Evolutionary conservation across 2,329 filamentous ascomycete genomes (phyloP).

Genomic region (Blumeria hordei): DNA sequence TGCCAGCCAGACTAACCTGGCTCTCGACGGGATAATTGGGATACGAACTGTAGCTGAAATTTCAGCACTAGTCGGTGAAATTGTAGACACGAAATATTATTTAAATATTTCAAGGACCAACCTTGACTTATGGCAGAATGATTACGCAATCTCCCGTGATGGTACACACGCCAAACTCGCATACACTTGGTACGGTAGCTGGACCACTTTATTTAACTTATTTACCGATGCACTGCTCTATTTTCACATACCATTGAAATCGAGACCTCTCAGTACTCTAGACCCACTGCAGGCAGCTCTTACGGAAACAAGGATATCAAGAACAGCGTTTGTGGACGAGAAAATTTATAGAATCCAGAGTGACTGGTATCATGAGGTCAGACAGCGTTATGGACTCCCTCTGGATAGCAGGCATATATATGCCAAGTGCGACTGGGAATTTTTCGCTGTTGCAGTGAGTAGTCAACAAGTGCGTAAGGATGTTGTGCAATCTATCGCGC

Average conservation of each 20-base stretch:
- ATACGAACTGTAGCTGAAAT: conserved; percentile 54
- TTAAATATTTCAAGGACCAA: conserved; percentile 36
- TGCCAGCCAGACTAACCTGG: conserved; percentile 44
- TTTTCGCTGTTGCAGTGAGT: too few relatives aligned
- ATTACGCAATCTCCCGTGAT: conserved; percentile 38
- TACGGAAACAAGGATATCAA: conserved; percentile 6
- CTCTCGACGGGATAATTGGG: conserved; percentile 55
- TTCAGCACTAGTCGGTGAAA: conserved; percentile 29
- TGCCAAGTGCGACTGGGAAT: too few relatives aligned
- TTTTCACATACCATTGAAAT: conserved; percentile 33
- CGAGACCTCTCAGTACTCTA: conserved; percentile 5
- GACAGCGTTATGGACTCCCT: too few relatives aligned
- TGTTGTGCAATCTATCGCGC: conserved; percentile 49
- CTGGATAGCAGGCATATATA: too few relatives aligned
- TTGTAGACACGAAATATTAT: conserved; percentile 31
- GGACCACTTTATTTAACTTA: conserved; percentile 50
- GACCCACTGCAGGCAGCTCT: conserved; percentile 10
- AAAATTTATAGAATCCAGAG: conserved; percentile 59
- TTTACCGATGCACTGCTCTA: conserved; percentile 52
- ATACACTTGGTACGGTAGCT: conserved; percentile 51
- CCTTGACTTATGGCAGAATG: too few relatives aligned
- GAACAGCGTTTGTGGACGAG: conserved; percentile 41
- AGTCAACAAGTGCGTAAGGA: conserved; percentile 38
- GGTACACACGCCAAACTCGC: conserved; percentile 43
- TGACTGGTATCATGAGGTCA: too few relatives aligned